Base-by-base conservation (phyloP, 176 grass and related monocot genomes). In the Tillandsia leiboldiana region DNA sequence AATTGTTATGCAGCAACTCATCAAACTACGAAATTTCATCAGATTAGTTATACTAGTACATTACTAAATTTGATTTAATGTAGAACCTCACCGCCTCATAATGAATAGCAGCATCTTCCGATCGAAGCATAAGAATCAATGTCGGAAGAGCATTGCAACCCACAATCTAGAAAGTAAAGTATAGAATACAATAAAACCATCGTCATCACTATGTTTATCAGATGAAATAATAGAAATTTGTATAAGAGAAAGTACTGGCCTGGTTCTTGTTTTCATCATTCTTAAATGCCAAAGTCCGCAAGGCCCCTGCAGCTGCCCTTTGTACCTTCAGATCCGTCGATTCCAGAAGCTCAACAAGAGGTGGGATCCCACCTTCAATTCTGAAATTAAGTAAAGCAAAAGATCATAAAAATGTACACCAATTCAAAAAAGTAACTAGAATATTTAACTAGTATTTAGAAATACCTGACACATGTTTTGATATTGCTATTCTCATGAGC, bases 401-500 rank as follows among this genome's bases (percentile, higher is more conserved):
- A 77, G 50, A 83, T 79, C 75, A 73, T 57, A 49, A 57, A 79
- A 49, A 49, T 73, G 28, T 33, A 58, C 2, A 22, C 24, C 23
- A 65, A 10, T 33, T 3, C 9, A 74, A 50, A 79, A 78, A 56
- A 2, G 61, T 47, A 12, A 28, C 49, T 4, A 51, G 26, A 69
- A 33, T 0, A 65, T 4, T 24, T 76, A 42, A 18, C 12, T 56
- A 63, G 50, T 48, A 23, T 70, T 53, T 26, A 77, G 72, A 20
- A 81, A 73, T 67, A 99, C 95, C 95, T 94, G 85, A 94, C 83
- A 50, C 80, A 85, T 70, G 84, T 99, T 88, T 99, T 99, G 77
- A 99, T 99, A 70, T 88, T 87, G 78, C 95, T 94, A 83, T 99
- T 99, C 77, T 99, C 95, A 91, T 99, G 95, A 91, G 95, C 95